Conservation (phyloP, 2,329 filamentous ascomycete species). For the Fusarium torulosum region DNA sequence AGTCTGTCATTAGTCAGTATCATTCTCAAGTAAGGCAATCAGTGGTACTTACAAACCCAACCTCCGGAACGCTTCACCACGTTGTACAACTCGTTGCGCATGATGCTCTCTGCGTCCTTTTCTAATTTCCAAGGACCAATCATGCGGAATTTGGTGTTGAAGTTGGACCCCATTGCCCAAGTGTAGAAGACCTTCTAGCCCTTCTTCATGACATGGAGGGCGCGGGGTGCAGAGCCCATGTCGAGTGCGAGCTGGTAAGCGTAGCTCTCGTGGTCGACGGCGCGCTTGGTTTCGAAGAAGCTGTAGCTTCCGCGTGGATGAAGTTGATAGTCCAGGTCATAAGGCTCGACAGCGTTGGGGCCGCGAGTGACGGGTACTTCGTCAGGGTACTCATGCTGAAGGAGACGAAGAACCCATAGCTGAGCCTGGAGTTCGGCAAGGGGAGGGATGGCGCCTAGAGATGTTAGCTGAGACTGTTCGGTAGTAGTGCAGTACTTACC, state of each 20-base stretch:
- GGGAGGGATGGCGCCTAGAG: conserved; percentile 60
- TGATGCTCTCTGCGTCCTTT: conserved; percentile 52
- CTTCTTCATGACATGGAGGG: conserved; percentile 52
- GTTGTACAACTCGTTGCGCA: conserved; percentile 58
- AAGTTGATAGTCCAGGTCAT: conserved; percentile 58
- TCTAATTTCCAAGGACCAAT: conserved; percentile 60
- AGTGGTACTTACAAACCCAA: conserved; percentile 51
- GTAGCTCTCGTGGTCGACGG: conserved; percentile 64
- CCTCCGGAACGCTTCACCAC: conserved; percentile 56
- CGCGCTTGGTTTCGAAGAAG: conserved; percentile 53
- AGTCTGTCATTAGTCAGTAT: conserved; percentile 47
- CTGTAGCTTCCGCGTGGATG: conserved; percentile 52
- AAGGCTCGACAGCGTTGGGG: conserved; percentile 47
- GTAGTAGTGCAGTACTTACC: conserved; percentile 43
- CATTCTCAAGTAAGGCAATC: fast-evolving
- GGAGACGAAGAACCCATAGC: conserved; percentile 59
- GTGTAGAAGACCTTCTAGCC: conserved; percentile 57
- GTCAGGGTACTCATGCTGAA: conserved; percentile 49
- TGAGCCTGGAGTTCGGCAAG: conserved; percentile 63
- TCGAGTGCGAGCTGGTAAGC: conserved; percentile 63
- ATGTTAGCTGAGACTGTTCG: background rate
- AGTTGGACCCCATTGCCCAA: conserved; percentile 63
- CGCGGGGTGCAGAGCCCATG: conserved; percentile 58
- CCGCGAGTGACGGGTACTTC: conserved; percentile 31
- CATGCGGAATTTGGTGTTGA: conserved; percentile 63